A percentile compares a stretch with the other conserved stretches of the same genome.
phyloP scores from a whole-genome alignment of 108 stramenopile species.

The Cyclostephanos tholiformis region DNA sequence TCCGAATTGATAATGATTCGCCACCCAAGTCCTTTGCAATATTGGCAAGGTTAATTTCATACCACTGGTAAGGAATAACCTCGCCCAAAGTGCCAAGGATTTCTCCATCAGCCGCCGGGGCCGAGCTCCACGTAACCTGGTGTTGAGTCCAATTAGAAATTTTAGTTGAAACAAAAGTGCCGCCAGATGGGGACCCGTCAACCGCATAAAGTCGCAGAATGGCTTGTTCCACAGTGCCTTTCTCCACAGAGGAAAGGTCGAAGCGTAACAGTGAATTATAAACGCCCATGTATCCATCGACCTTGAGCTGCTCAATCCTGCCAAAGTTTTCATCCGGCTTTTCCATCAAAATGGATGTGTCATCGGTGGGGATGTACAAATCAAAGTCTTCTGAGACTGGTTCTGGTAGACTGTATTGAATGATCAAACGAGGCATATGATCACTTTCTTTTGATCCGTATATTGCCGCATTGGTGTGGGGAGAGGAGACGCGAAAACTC shows the following conservation, averaged over 20 bases:
- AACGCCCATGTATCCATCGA: conserved; percentile 39
- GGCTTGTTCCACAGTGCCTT: conserved; percentile 37
- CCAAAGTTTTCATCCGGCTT: conserved; percentile 34
- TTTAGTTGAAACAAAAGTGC: conserved; percentile 33
- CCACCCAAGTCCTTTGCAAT: conserved; percentile 28
- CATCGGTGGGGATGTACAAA: conserved; percentile 31
- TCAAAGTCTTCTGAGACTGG: conserved; percentile 34
- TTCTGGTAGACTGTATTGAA: conserved; percentile 32
- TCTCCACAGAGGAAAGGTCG: conserved; percentile 40
- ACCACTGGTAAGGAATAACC: conserved; percentile 43
- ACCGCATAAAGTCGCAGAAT: conserved; percentile 46
- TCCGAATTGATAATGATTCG: conserved; percentile 39
- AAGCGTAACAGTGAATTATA: conserved; percentile 43
- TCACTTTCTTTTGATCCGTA: conserved; percentile 48
- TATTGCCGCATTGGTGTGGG: conserved; percentile 33
- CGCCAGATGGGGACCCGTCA: conserved; percentile 47
- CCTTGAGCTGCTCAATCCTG: conserved; percentile 27
- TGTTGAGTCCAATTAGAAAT: conserved; percentile 37
- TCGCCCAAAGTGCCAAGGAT: conserved; percentile 38
- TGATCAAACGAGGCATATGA: conserved; percentile 34
- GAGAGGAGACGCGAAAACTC: conserved; percentile 49
- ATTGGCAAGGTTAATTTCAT: conserved; percentile 37
- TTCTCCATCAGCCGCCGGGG: conserved; percentile 36
- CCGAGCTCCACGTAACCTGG: conserved; percentile 32
- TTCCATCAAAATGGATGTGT: conserved; percentile 42